Evolutionary conservation across 2,329 filamentous ascomycete genomes (phyloP).

Genomic region (Hypoxylon sp.): DNA sequence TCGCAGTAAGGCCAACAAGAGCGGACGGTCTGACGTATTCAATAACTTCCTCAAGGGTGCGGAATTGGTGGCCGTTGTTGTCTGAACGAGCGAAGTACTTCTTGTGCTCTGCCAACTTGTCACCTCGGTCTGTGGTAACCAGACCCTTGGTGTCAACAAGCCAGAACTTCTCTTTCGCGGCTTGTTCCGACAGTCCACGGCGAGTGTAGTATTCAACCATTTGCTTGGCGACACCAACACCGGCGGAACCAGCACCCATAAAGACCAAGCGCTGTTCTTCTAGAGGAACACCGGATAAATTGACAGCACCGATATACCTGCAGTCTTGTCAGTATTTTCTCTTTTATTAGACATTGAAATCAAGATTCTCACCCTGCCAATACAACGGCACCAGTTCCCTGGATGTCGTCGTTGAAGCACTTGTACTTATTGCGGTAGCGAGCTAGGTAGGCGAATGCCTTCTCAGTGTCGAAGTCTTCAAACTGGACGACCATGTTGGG

Average conservation of each 20-base stretch:
- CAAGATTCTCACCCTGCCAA: conserved; percentile 76
- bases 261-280: conserved; percentile 96
- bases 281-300: conserved; percentile 85
- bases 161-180: conserved; percentile 93
- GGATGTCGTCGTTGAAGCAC: conserved; percentile 99
- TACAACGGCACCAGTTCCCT: conserved; percentile 96
- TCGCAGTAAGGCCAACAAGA: conserved; percentile 93
- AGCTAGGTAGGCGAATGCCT: conserved; percentile 92
- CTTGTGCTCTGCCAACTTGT: conserved; percentile 93
- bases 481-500: conserved; percentile 86
- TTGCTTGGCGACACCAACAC: conserved; percentile 97
- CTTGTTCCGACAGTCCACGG: conserved; percentile 88
- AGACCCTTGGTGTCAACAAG: conserved; percentile 97
- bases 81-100: conserved; percentile 77
- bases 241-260: conserved; percentile 94
- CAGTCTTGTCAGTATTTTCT: conserved; percentile 36
- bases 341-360: not conserved
- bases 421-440: conserved; percentile 90
- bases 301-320: conserved; percentile 78
- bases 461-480: conserved; percentile 94
- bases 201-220: conserved; percentile 97
- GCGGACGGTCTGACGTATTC: conserved; percentile 96
- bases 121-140: conserved; percentile 92
- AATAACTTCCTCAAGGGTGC: conserved; percentile 89
- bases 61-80: conserved; percentile 78